Percentiles rank a stretch among this genome's conserved stretches.
Conservation (phyloP, 805 yeast genomes). For the Spathaspora boniae region DNA sequence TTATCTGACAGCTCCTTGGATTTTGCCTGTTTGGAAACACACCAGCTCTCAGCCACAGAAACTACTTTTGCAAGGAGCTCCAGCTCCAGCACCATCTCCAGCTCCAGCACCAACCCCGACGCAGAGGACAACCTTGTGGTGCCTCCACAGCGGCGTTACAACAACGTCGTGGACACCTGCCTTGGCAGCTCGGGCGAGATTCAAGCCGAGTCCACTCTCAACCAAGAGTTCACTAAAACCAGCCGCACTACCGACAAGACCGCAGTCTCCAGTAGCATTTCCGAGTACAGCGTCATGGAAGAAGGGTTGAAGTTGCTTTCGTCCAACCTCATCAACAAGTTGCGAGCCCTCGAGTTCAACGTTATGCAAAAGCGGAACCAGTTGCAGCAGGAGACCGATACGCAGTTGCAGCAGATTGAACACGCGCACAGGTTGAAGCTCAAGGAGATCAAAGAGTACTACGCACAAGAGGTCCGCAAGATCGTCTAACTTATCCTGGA, state of each 20-base stretch:
- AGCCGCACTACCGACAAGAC: constrained; percentile 1
- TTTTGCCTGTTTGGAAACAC: no score
- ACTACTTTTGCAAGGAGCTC: no score
- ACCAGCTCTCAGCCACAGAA: no score
- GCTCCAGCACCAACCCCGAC: constrained; percentile 1
- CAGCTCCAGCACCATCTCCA: no score
- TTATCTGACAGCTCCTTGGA: no score
- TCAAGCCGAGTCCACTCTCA: background rate
- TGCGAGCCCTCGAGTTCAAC: constrained; percentile 12
- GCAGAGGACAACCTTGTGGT: constrained; percentile 1
- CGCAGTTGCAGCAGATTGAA: constrained; percentile 11
- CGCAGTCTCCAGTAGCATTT: background rate
- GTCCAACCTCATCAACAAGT: constrained; percentile 10
- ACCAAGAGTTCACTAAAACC: constrained; percentile 1
- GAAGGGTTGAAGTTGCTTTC: constrained; percentile 11
- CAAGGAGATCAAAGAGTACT: constrained; percentile 8
- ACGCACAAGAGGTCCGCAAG: constrained; percentile 8
- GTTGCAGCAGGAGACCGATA: constrained; percentile 12
- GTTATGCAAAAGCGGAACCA: constrained; percentile 9
- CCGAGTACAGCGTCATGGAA: constrained; percentile 8
- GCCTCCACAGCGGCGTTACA: background rate
- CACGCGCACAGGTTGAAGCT: constrained; percentile 7
- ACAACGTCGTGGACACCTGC: constrained; percentile 3
- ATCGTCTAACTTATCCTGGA: constrained; percentile 1
- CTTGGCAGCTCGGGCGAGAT: no score